phyloP scores from a whole-genome alignment of 2,329 filamentous ascomycete species.

The Scedosporium apiospermum region DNA sequence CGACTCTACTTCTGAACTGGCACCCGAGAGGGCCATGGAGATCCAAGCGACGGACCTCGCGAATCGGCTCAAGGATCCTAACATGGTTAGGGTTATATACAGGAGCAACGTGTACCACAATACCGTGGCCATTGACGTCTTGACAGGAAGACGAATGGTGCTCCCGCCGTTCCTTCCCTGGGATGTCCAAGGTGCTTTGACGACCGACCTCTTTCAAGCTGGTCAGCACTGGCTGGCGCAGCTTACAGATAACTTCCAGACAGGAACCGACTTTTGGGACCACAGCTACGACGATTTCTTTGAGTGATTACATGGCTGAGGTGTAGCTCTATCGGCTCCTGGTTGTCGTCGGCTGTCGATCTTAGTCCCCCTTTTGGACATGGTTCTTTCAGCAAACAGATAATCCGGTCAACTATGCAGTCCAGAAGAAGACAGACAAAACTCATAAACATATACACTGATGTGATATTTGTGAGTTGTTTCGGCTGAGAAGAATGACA shows the following conservation, averaged over 20 bases:
- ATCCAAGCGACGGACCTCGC: neutral
- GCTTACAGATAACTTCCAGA: neutral
- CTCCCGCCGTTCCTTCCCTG: neutral
- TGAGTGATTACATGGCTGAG: neutral
- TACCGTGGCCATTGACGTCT: neutral
- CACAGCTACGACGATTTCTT: neutral
- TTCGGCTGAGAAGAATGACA: no score
- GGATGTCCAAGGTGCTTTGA: neutral
- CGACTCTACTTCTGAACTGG: neutral
- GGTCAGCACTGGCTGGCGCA: neutral
- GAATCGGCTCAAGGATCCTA: neutral
- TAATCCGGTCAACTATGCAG: no score
- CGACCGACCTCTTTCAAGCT: neutral
- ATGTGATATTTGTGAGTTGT: no score
- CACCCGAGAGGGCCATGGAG: neutral
- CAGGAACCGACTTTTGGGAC: neutral
- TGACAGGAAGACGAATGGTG: neutral
- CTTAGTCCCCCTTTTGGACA: no score
- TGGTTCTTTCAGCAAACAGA: no score
- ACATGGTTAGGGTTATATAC: neutral
- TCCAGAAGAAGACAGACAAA: no score
- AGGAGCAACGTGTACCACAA: neutral
- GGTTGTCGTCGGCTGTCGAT: no score
- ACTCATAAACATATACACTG: no score
- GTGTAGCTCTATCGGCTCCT: no score